A percentile compares a stretch with the other conserved stretches of the same genome.
Evolutionary conservation across 768 basidiomycete species (phyloP).

Genomic region (Paxillus involutus): DNA sequence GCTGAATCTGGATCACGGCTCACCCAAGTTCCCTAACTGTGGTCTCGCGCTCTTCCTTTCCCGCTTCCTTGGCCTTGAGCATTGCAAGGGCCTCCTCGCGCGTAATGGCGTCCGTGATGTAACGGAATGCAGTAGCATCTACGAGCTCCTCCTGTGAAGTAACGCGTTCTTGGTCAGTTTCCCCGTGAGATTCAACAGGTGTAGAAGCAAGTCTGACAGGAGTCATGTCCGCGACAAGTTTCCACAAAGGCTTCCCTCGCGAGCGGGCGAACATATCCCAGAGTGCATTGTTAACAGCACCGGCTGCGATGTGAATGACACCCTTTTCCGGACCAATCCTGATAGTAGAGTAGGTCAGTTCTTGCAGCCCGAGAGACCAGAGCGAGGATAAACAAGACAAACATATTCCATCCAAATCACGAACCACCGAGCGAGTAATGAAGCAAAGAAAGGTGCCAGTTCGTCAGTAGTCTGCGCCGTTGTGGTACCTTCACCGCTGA

Average conservation of each 20-base stretch:
- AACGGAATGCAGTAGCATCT: conserved; percentile 73
- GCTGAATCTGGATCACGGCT: conserved; percentile 7
- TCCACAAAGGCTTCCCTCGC: conserved; percentile 88
- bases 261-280: conserved; percentile 93
- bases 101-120: conserved; percentile 93
- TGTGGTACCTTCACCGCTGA: neutral
- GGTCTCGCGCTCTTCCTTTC: conserved; percentile 77
- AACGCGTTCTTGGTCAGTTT: neutral
- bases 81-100: conserved; percentile 85
- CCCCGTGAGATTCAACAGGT: neutral
- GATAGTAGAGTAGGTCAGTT: conserved; percentile 3
- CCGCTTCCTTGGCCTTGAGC: conserved; percentile 72
- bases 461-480: neutral
- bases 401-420: too few species aligned
- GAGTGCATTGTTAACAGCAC: conserved; percentile 86
- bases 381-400: neutral
- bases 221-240: conserved; percentile 88
- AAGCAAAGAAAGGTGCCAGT: neutral
- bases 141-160: conserved; percentile 72
- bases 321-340: conserved; percentile 96
- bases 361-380: neutral
- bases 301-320: conserved; percentile 88
- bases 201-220: conserved; percentile 42
- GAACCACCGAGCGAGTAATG: neutral
- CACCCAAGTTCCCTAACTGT: conserved; percentile 71